Base-by-base conservation (phyloP, 1,139 yeast species). In the Arxiozyma bovina region DNA sequence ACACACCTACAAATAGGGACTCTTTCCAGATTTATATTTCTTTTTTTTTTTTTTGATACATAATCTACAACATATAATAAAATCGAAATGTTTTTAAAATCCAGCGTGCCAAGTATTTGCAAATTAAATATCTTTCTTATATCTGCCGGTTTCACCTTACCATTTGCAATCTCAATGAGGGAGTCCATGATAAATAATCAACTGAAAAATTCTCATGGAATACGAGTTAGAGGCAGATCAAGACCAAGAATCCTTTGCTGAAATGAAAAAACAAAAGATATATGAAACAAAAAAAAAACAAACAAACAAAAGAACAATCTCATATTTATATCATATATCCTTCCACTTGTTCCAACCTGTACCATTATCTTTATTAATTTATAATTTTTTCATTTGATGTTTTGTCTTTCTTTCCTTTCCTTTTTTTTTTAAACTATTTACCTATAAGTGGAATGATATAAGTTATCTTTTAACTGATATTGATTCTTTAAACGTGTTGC, bases 81-180 rank as follows among this genome's bases (percentile, higher is more conserved):
- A n/a, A 45, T 8, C 17, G 23, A 20, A 12, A 45, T 41, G 18
- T 49, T 45, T 21, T 20, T 46, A 52, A 50, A 46, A 48, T 18
- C 44, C 15, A 42, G 23, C n/a, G 20, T 53, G 15, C 27, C 48
- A 18, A 58, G 52, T 11, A 51, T 58, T 3, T 53, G 59, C 27
- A 57, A 57, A 25, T 45, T 60, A 25, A 62, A 62, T 47, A 30
- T 62, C 45, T 54, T 55, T 18, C 63, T 61, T 48, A 50, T 63
- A 17, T 53, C 63, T 7, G 25, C 60, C 15, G 67, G 65, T 18
- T 57, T 63, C 52, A 57, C 62, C 21, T 43, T 59, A 6, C 66
- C 67, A 21, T 63, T 63, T 52, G 48, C 55, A 2, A 38, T 60
- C 17, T 60, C 67, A 8, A 60, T 54, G 51, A 56, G 47, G 50